phyloP scores from a whole-genome alignment of 208 protist genomes.

The Acanthamoeba culbertsoni region DNA sequence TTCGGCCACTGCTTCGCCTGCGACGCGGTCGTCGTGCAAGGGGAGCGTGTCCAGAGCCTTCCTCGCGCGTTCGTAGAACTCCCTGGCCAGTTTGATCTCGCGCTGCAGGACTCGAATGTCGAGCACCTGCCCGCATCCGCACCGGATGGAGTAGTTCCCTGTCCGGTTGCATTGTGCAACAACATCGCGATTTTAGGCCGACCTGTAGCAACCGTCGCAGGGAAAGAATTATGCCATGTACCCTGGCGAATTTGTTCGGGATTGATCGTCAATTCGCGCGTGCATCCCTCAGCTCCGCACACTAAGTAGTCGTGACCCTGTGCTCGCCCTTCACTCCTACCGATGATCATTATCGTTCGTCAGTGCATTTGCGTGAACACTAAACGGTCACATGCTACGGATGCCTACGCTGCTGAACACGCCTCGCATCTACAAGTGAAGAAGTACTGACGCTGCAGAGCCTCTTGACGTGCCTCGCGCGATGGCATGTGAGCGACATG shows the following conservation, averaged over 20 bases:
- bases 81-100: neutral
- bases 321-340: neutral
- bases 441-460: neutral
- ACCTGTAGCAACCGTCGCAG: too few species aligned
- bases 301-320: neutral
- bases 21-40: neutral
- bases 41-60: neutral
- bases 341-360: neutral
- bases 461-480: neutral
- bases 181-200: too few species aligned
- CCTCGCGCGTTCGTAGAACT: neutral
- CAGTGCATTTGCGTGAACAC: neutral
- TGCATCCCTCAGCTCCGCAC: neutral
- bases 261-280: neutral
- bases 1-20: neutral
- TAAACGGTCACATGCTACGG: neutral
- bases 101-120: neutral
- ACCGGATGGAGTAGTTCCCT: neutral
- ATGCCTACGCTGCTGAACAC: neutral
- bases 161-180: too few species aligned
- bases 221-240: too few species aligned
- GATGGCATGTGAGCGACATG: neutral
- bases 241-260: neutral
- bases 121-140: neutral
- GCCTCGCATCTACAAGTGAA: neutral